These are phyloP conservation scores for Solanum sitiens DNA, from an alignment of 257 asterid species.

Conservation along the genomic window DNA sequence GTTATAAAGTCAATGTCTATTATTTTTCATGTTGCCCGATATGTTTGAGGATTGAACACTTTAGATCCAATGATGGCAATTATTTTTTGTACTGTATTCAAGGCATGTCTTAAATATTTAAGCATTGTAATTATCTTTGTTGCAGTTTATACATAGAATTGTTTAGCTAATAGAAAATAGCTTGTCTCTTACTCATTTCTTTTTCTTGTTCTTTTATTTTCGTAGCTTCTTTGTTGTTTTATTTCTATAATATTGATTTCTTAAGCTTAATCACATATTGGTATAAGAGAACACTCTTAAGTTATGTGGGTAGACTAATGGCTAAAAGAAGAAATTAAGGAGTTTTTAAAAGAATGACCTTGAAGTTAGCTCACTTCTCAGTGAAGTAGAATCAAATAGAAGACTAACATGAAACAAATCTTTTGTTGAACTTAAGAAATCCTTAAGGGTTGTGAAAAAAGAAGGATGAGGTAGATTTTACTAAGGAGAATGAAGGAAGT, in stretches of 20 bases:
- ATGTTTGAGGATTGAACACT: background rate
- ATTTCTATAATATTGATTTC: background rate
- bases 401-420: background rate
- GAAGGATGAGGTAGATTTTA: background rate
- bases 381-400: background rate
- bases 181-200: background rate
- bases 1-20: background rate
- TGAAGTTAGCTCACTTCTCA: background rate
- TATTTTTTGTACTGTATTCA: background rate
- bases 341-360: background rate
- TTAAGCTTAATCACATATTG: no score
- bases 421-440: background rate
- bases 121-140: background rate
- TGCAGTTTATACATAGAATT: background rate
- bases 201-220: background rate
- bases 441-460: background rate
- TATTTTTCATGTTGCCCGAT: background rate
- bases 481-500: background rate
- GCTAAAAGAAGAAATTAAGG: background rate
- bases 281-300: background rate
- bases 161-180: background rate
- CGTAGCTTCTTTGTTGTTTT: background rate
- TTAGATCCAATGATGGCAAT: background rate
- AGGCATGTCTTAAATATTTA: background rate
- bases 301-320: background rate